Percentiles rank a stretch among this genome's conserved stretches.
Evolutionary conservation across 2,329 filamentous ascomycete species (phyloP).

Genomic region (Alternaria sp.): DNA sequence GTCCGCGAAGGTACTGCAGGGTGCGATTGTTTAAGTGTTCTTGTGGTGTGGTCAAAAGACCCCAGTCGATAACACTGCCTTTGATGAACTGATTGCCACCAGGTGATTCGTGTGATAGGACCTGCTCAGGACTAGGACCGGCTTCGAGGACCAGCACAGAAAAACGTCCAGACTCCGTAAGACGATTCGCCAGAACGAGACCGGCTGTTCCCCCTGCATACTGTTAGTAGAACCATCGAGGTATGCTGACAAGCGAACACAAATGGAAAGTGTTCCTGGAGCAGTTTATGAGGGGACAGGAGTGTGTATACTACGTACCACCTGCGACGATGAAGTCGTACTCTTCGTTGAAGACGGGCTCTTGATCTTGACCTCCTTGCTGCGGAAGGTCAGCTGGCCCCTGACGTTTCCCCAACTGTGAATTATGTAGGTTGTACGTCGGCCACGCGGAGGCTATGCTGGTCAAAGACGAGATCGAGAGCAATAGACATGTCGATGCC

Average conservation of each 20-base stretch:
- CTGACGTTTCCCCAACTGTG: conserved; percentile 21
- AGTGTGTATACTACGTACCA: conserved; percentile 14
- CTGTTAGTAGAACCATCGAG: neutral
- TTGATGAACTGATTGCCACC: conserved; percentile 40
- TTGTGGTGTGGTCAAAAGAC: conserved; percentile 35
- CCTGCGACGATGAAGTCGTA: conserved; percentile 32
- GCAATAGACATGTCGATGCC: conserved; percentile 11
- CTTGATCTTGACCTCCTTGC: conserved; percentile 9
- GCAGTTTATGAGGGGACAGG: too few species aligned
- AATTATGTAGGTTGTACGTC: conserved; percentile 24
- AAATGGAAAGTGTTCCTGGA: too few species aligned
- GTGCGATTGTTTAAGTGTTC: conserved; percentile 32
- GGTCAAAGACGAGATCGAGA: conserved; percentile 16
- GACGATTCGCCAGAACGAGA: conserved; percentile 34
- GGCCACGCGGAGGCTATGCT: conserved; percentile 22
- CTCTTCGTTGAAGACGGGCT: conserved; percentile 25
- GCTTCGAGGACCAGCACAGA: conserved; percentile 47
- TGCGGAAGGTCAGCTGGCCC: conserved; percentile 14
- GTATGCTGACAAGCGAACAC: neutral
- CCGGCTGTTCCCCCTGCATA: conserved; percentile 35
- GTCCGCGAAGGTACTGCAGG: conserved; percentile 35
- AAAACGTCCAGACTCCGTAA: conserved; percentile 33
- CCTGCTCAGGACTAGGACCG: conserved; percentile 41
- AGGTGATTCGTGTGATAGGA: conserved; percentile 37
- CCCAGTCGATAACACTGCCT: conserved; percentile 43